Evolutionary conservation across 768 basidiomycete genomes (phyloP).

Genomic region (Coprinopsis strossmayeri): DNA sequence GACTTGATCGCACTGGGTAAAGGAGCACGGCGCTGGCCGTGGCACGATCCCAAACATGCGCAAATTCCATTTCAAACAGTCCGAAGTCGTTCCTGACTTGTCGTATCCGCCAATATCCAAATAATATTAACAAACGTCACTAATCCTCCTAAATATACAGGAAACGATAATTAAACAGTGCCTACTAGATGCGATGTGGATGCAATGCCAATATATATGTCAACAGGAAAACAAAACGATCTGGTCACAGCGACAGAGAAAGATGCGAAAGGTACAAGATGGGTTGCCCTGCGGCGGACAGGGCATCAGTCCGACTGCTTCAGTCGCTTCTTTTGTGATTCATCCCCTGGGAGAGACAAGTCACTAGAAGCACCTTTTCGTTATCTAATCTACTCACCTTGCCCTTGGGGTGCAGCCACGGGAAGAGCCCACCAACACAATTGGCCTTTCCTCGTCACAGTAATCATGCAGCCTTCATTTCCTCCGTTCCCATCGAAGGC

Average conservation of each 20-base stretch:
- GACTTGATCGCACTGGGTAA: slow-evolving; percentile 31
- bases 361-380: background rate
- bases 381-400: background rate
- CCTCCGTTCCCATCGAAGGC: slow-evolving; percentile 39
- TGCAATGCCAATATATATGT: background rate
- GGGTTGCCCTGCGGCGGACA: too few species aligned
- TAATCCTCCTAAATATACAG: background rate
- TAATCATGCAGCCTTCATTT: slow-evolving; percentile 41
- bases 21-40: slow-evolving; percentile 29
- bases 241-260: too few species aligned
- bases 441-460: slow-evolving; percentile 48
- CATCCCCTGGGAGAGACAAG: background rate
- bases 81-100: background rate
- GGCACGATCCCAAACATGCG: slow-evolving; percentile 18
- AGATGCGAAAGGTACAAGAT: too few species aligned
- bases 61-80: slow-evolving; percentile 10
- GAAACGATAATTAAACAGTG: background rate
- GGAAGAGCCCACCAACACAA: slow-evolving; percentile 56
- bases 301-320: background rate
- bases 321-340: background rate
- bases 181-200: background rate
- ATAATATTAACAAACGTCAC: background rate
- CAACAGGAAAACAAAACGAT: background rate
- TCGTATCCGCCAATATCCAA: background rate
- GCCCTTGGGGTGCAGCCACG: slow-evolving; percentile 21